Conservation (phyloP, 106 monocot species). For the Dendrobium huoshanense region DNA sequence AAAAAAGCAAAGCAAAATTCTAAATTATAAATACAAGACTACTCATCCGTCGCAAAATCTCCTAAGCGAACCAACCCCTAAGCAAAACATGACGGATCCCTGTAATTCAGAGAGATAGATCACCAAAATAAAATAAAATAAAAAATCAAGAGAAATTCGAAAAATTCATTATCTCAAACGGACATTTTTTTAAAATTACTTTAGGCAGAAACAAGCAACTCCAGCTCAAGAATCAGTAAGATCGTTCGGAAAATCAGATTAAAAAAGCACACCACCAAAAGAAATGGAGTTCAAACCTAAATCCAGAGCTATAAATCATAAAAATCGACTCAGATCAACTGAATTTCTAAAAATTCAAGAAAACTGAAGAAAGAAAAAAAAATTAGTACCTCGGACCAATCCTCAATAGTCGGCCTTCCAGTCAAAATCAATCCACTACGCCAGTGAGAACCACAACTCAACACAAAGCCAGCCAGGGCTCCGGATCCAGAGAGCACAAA, state of each 20-base stretch:
- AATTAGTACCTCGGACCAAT: not conserved
- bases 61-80: not conserved
- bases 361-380: not conserved
- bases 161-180: slow-evolving; percentile 3
- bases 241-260: not conserved
- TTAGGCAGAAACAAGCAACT: not conserved
- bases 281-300: not conserved
- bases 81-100: not conserved
- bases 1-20: slow-evolving; percentile 6
- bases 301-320: not conserved
- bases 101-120: not conserved
- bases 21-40: not conserved
- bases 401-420: not conserved
- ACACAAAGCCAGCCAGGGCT: not conserved
- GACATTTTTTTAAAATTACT: not conserved
- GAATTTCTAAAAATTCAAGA: slow-evolving; percentile 1
- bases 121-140: not conserved
- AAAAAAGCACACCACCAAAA: not conserved
- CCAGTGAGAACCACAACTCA: not conserved
- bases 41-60: not conserved
- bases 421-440: not conserved
- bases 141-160: not conserved
- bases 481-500: not conserved
- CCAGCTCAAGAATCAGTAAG: not conserved
- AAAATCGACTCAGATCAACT: slow-evolving; percentile 1